Evolutionary conservation across 441 rosid species (phyloP).

Genomic region (Theobroma grandiflorum): DNA sequence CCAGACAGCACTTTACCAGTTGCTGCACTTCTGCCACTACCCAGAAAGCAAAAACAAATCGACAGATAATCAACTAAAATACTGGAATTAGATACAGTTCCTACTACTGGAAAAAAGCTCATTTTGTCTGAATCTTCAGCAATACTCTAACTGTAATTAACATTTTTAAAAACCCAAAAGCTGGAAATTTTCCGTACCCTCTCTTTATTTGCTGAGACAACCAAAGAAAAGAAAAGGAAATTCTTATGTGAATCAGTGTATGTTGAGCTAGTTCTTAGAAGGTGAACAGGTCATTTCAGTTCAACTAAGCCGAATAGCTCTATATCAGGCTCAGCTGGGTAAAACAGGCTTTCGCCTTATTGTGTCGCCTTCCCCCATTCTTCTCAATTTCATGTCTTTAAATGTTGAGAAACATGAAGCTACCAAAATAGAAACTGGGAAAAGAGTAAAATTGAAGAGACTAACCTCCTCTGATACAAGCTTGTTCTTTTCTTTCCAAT

Average conservation of each 20-base stretch:
- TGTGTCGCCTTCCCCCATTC: constrained; percentile 1
- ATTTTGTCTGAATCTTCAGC: constrained; percentile 51
- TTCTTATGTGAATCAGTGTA: neutral
- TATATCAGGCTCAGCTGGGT: neutral
- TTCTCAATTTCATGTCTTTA: neutral
- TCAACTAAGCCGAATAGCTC: neutral
- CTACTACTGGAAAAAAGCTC: constrained; percentile 30
- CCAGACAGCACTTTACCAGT: constrained; percentile 40
- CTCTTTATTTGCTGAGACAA: constrained; percentile 12
- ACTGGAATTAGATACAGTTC: constrained; percentile 25
- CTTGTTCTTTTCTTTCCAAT: constrained; percentile 8
- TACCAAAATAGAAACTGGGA: constrained; percentile 25
- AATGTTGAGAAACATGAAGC: neutral
- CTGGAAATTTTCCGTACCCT: constrained; percentile 26
- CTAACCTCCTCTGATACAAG: constrained; percentile 41
- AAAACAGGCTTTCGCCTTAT: constrained; percentile 25
- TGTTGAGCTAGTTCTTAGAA: neutral
- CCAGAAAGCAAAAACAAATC: constrained; percentile 32
- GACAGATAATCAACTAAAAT: constrained; percentile 22
- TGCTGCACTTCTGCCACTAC: constrained; percentile 32
- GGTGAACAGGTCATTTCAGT: constrained; percentile 1
- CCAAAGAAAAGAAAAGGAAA: neutral
- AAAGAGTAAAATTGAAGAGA: constrained; percentile 22
- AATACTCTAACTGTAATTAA: constrained; percentile 32
- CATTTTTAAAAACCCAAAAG: constrained; percentile 35